Base-by-base conservation (phyloP, 495 filamentous ascomycete species). In the Tuber aestivum region DNA sequence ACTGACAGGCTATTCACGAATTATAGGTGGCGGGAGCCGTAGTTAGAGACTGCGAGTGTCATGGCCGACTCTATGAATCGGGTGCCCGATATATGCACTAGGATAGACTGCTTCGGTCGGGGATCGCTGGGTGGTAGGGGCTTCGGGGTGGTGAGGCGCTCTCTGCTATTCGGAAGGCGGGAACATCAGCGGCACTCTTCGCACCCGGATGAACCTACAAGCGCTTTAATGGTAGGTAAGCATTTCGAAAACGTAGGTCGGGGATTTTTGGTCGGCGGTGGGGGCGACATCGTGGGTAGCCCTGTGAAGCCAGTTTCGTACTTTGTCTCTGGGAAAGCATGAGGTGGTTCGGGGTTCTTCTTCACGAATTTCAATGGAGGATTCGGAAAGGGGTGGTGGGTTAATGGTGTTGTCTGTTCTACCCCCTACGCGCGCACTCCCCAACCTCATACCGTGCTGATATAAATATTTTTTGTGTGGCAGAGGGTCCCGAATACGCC, bases 181-280 rank as follows among this genome's bases (percentile, higher is more conserved):
- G 84, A 8, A 75, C 84, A 41, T 79, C 83, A 37, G 82, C 79
- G 12, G 85, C 83, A 21, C 77, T 86, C 4, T 87, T 87, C 76
- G 85, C 83, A 9, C 85, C 85, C 21, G 86, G 86, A 16, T 86
- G 85, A 84, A 83, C 82, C 12, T 86, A 82, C 75, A 84, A 87
- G 77, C 82, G 86, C 71, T 86, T 85, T 72, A 72, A 80, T 12
- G n/a, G n/a, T n/a, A n/a, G 74, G 71, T 12, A 72, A 79, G 35
- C 69, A 82, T 71, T 84, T 83, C 16, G 69, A 80, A 69, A 56
- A 38, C 23, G 78, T 86, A 41, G 84, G 86, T 41, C 73, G 74
- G 23, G 73, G 81, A 21, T 83, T 86, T 74, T 87, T 85, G 84
- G 70, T 83, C 35, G 85, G 84, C n/a, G 71, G 72, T 23, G 75